Evolutionary conservation across 2,329 filamentous ascomycete species (phyloP), one percentile per base, ranked within the genome.

Genomic region (Colletotrichum salicis): DNA sequence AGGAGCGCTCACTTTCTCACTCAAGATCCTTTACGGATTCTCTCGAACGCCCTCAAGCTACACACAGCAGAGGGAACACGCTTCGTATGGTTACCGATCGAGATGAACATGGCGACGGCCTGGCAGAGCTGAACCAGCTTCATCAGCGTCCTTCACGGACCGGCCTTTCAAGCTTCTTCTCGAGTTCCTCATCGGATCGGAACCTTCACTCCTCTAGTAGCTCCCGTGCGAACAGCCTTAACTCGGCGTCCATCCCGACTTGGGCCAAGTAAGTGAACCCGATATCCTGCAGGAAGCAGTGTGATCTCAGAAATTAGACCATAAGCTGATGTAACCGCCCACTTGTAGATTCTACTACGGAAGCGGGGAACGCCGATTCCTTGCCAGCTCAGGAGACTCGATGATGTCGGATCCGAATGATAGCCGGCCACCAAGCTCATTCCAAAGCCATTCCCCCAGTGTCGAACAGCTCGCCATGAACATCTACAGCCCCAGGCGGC

Each of bases 291-390:
- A 15, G 33, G 15, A 22, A 33, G 11, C 10, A 55, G 24, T 24
- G 24, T 13, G 2, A 55, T 5, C 3, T 8, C 12, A 2, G 35
- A 15, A n/a, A 6, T 54, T 13, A 48, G 31, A 29, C 7, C 48
- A 19, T 15, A 31, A 35, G 41, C 67, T 66, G 37, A 59, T 75
- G 77, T 19, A 67, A 76, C 35, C 56, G 41, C 12, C 45, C 55
- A 80, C 82, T 81, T 29, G 4, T 52, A 90, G 86, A 75, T 82
- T 94, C 19, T 95, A 94, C 80, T 95, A 95, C 79, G 89, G 90
- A 45, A 90, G 89, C 64, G 90, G 91, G 62, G 91, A 89, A 79
- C 86, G 85, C 72, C 86, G 82, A 58, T 89, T 82, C 68, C 80
- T 92, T 59, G 83, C 84, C 45, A 79, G 82, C 10, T 83, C 85